Evolutionary conservation across 306 rosid species (phyloP).

Genomic region (Rosa persica): DNA sequence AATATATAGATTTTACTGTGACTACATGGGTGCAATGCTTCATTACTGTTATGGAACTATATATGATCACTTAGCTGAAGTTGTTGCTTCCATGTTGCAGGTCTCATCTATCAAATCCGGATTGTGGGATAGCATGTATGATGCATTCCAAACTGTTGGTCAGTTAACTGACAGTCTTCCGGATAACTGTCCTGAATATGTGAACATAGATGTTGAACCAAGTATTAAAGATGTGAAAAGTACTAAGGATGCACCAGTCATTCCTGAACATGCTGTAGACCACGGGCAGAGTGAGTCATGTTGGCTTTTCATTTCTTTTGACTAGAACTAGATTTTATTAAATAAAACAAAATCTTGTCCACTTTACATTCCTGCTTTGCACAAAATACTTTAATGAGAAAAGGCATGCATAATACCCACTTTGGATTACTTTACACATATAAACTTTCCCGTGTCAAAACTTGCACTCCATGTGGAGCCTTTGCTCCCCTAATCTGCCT

Average conservation of each 20-base stretch:
- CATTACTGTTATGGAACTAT: background rate
- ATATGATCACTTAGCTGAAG: background rate
- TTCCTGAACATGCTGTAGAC: slow-evolving; percentile 24
- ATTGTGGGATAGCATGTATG: slow-evolving; percentile 86
- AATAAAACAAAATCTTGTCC: background rate
- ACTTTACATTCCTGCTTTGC: background rate
- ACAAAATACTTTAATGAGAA: background rate
- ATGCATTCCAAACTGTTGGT: slow-evolving; percentile 58
- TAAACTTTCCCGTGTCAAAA: background rate
- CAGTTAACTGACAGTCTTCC: slow-evolving; percentile 33
- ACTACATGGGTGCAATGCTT: background rate
- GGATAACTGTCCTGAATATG: slow-evolving; percentile 44
- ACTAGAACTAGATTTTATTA: background rate
- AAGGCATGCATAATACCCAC: background rate
- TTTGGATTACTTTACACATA: background rate
- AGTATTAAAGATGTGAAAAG: slow-evolving; percentile 27
- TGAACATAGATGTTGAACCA: slow-evolving; percentile 68
- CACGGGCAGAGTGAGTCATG: slow-evolving; percentile 47
- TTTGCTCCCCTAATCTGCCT: background rate
- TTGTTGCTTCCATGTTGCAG: slow-evolving; percentile 37
- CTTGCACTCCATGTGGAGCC: background rate
- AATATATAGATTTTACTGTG: background rate
- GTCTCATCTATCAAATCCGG: slow-evolving; percentile 75
- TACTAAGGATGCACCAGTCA: background rate
- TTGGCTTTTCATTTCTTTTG: background rate